These are phyloP conservation scores for Phanerochaete sordida DNA, from an alignment of 768 basidiomycete species.

Conservation along the genomic window DNA sequence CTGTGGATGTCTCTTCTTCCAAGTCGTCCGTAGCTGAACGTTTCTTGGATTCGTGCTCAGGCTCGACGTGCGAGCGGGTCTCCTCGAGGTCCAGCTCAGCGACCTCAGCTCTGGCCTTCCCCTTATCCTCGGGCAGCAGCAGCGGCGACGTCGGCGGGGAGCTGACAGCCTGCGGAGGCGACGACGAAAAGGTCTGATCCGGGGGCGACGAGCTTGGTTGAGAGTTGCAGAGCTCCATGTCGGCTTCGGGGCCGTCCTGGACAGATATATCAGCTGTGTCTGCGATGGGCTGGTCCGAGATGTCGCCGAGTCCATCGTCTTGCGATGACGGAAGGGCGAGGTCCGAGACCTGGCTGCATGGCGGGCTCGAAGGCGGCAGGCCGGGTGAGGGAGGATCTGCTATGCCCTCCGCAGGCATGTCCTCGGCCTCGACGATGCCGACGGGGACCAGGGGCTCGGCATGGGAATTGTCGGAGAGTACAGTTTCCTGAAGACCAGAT, in stretches of 20 bases:
- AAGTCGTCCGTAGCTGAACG: not conserved
- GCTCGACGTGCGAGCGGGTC: not conserved
- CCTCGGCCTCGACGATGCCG: not conserved
- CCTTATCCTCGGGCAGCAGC: not conserved
- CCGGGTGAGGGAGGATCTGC: not conserved
- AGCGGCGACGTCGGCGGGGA: constrained; percentile 12
- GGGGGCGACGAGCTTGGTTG: constrained; percentile 8
- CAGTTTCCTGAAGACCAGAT: too few species aligned
- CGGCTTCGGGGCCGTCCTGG: not conserved
- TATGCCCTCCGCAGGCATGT: not conserved
- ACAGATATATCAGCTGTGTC: not conserved
- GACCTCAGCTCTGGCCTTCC: not conserved
- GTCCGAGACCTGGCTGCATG: constrained; percentile 6
- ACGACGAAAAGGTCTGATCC: constrained; percentile 11
- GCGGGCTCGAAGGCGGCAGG: constrained; percentile 10
- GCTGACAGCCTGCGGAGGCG: constrained; percentile 1
- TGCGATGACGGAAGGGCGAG: not conserved
- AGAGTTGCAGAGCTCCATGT: not conserved
- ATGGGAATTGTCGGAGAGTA: too few species aligned
- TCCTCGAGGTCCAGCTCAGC: not conserved
- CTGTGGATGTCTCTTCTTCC: not conserved
- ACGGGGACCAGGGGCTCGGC: too few species aligned
- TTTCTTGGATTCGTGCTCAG: not conserved
- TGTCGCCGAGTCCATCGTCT: not conserved
- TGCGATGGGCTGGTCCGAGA: not conserved